phyloP scores from a whole-genome alignment of 2,329 filamentous ascomycete species.

The Capronia americana region DNA sequence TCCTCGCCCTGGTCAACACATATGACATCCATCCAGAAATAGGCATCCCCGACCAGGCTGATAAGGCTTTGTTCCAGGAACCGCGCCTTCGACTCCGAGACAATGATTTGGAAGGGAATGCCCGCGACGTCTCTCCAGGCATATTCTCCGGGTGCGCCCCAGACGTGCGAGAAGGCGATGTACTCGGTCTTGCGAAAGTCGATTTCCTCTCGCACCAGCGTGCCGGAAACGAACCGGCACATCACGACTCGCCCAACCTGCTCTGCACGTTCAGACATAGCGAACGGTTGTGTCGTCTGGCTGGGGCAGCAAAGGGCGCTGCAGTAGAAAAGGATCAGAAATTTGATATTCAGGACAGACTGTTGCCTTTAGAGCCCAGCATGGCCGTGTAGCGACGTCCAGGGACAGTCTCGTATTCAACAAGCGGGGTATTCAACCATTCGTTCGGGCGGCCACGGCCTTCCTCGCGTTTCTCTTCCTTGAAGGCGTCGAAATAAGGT shows the following conservation, averaged over 20 bases:
- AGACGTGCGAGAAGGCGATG: slow-evolving; percentile 19
- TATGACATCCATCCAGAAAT: slow-evolving; percentile 22
- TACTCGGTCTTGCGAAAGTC: background rate
- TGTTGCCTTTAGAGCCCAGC: background rate
- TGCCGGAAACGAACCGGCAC: slow-evolving; percentile 7
- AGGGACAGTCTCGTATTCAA: background rate
- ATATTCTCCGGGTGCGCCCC: background rate
- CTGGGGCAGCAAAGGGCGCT: background rate
- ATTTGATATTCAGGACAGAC: background rate
- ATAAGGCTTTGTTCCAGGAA: background rate
- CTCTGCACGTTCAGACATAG: background rate
- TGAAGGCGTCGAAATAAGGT: too few species aligned
- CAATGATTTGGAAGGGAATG: background rate
- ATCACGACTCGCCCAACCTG: background rate
- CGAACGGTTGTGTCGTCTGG: background rate
- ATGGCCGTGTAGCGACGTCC: background rate
- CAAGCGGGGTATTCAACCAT: background rate
- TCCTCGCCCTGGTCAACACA: slow-evolving; percentile 11
- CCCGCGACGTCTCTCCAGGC: background rate
- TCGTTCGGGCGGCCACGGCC: background rate
- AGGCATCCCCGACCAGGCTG: slow-evolving; percentile 4
- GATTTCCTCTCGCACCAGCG: slow-evolving; percentile 1
- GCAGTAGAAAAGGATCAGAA: background rate
- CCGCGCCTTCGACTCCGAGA: background rate
- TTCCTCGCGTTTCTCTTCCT: background rate